Evolutionary conservation across 78 protist genomes (phyloP).

Genomic region (slime mould (Dictyostelium discoideum)): dicty_2.7 NC_007088.5:4072501-4073000

Average conservation of each 20-base stretch:
- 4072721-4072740: background rate
- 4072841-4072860: background rate
- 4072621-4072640: conserved; percentile 65
- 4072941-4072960: background rate
- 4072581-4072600: conserved; percentile 12
- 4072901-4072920: too few relatives aligned
- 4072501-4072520: background rate
- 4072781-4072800: background rate
- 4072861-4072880: background rate
- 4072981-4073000: background rate
- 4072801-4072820: background rate
- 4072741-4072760: background rate
- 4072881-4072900: too few relatives aligned
- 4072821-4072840: background rate
- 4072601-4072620: conserved; percentile 74
- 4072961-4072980: background rate
- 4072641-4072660: conserved; percentile 37
- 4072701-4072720: background rate
- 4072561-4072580: conserved; percentile 60
- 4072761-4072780: background rate
- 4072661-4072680: background rate
- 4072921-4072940: background rate
- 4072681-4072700: background rate
- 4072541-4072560: conserved; percentile 56
- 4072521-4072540: conserved; percentile 71